Evolutionary conservation across 2,329 filamentous ascomycete species (phyloP).

Genomic region (Penicillium janthinellum): DNA sequence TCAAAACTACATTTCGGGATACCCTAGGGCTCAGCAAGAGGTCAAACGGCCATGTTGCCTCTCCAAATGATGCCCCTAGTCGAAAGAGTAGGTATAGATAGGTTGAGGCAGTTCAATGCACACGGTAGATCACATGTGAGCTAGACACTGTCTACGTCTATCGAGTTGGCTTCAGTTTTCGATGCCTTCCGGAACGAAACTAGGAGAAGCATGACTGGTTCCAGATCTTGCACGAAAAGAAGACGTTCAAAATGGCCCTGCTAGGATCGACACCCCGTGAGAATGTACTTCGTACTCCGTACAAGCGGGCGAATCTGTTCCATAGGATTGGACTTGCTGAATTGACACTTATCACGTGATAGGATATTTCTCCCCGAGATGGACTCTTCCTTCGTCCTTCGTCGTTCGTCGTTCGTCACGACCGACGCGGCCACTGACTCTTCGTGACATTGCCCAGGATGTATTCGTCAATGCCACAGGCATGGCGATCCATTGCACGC

Average conservation of each 20-base stretch:
- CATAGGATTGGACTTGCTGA: background rate
- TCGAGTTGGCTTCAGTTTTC: no score
- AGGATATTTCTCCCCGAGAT: slow-evolving; percentile 15
- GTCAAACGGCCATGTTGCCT: no score
- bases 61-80: background rate
- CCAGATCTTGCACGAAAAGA: background rate
- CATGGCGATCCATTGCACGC: slow-evolving; percentile 37
- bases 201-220: background rate
- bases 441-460: slow-evolving; percentile 32
- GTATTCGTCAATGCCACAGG: slow-evolving; percentile 43
- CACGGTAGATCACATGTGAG: background rate
- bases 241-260: background rate
- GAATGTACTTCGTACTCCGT: background rate
- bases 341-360: slow-evolving; percentile 21
- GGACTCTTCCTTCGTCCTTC: background rate
- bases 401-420: slow-evolving; percentile 3
- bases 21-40: no score
- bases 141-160: background rate
- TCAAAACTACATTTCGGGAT: no score
- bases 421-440: slow-evolving; percentile 13
- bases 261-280: background rate
- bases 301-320: background rate
- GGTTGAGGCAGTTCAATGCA: background rate
- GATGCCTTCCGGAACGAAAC: no score
- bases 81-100: background rate